Evolutionary conservation across 1,284 basidiomycete species (phyloP).

Genomic region (Violaceomyces palustris): DNA sequence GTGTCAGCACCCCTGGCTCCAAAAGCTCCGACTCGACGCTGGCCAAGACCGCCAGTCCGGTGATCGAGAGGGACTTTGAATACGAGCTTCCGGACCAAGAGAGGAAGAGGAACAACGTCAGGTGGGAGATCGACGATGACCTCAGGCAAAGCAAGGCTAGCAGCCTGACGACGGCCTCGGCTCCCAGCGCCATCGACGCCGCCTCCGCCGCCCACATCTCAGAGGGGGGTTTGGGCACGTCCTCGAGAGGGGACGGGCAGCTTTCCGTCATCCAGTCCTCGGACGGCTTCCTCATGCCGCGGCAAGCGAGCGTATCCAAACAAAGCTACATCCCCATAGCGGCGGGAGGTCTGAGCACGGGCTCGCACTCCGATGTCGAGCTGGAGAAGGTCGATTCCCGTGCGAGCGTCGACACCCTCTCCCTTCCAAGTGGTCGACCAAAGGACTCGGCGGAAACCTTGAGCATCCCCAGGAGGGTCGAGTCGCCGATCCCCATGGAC

Average conservation of each 20-base stretch:
- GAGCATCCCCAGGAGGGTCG: background rate
- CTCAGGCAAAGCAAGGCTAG: background rate
- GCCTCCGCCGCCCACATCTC: constrained; percentile 5
- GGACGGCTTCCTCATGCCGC: constrained; percentile 16
- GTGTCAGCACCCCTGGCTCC: no score
- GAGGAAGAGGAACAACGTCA: no score
- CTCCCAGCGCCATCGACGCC: background rate
- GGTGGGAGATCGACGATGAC: no score
- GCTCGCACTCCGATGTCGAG: background rate
- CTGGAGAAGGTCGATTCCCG: background rate
- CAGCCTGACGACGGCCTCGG: constrained; percentile 5
- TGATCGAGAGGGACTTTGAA: no score
- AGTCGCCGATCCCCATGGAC: background rate
- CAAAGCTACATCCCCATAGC: constrained; percentile 23
- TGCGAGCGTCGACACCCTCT: background rate
- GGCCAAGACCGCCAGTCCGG: no score
- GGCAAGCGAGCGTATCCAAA: constrained; percentile 15
- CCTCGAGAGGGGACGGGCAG: constrained; percentile 9
- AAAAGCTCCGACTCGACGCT: no score
- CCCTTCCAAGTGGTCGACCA: constrained; percentile 2
- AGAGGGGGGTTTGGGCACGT: constrained; percentile 2
- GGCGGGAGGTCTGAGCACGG: constrained; percentile 13
- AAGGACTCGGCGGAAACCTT: background rate
- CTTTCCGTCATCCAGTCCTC: no score
- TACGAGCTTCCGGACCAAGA: no score